phyloP scores from a whole-genome alignment of 768 basidiomycete species.

The Calocybe indica region DNA sequence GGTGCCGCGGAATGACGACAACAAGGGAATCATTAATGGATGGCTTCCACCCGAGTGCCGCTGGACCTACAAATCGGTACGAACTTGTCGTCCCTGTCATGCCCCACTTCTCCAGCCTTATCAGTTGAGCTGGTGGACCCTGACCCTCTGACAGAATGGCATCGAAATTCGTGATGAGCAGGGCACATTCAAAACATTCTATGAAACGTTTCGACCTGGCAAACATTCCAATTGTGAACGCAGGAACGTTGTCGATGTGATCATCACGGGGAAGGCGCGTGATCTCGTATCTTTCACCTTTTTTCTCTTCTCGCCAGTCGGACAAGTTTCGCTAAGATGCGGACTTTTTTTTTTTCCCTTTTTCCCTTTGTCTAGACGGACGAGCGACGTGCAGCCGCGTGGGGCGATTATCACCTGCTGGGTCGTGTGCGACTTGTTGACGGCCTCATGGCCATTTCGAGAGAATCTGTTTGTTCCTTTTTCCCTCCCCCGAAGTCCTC shows the following conservation, averaged over 20 bases:
- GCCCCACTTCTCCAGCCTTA: conserved; percentile 32
- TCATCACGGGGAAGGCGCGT: conserved; percentile 48
- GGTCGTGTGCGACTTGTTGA: conserved; percentile 56
- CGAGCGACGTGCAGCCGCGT: conserved; percentile 38
- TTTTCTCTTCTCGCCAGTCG: neutral
- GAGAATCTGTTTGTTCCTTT: conserved; percentile 39
- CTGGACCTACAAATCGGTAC: conserved; percentile 35
- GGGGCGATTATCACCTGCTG: conserved; percentile 50
- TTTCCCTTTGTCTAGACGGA: conserved; percentile 36
- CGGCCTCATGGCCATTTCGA: conserved; percentile 49
- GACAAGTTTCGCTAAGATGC: neutral
- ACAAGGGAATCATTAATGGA: conserved; percentile 32
- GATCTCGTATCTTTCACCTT: neutral
- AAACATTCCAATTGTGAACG: conserved; percentile 9
- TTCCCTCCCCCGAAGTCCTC: neutral
- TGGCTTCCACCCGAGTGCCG: conserved; percentile 38
- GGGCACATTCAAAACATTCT: conserved; percentile 30
- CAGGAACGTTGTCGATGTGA: conserved; percentile 34
- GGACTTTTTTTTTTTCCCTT: neutral
- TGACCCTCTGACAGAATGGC: conserved; percentile 44
- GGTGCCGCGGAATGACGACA: conserved; percentile 27
- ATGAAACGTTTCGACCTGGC: conserved; percentile 27
- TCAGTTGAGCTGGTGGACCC: conserved; percentile 42
- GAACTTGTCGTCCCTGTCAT: conserved; percentile 10
- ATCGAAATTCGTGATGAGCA: conserved; percentile 31